Percentiles rank a stretch among this genome's conserved stretches.
These are phyloP conservation scores for Magnolia kwangsiensis DNA, from an alignment of 164 flowering plant genomes.

Conservation along the genomic window DNA sequence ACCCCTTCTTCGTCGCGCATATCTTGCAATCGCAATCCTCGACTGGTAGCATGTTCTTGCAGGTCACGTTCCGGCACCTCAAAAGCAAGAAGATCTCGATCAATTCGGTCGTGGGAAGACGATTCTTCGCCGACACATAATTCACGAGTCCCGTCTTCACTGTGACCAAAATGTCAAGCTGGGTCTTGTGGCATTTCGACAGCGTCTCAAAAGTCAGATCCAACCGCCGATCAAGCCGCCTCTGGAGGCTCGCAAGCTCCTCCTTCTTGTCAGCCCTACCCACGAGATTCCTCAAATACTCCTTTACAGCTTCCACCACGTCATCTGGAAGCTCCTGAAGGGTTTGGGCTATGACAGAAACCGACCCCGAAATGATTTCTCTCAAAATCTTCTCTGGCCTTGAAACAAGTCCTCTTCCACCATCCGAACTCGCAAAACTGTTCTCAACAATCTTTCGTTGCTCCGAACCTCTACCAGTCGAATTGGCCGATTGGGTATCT, in stretches of 20 bases:
- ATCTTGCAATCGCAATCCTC: conserved; percentile 97
- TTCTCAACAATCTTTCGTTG: conserved; percentile 22
- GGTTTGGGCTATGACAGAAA: conserved; percentile 45
- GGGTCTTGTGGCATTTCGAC: conserved; percentile 54
- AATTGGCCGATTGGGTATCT: conserved; percentile 51
- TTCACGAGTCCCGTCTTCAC: conserved; percentile 56
- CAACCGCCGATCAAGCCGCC: conserved; percentile 59
- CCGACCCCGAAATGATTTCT: conserved; percentile 62
- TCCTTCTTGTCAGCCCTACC: conserved; percentile 50
- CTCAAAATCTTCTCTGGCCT: conserved; percentile 62
- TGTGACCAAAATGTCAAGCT: conserved; percentile 69
- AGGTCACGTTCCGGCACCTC: conserved; percentile 71
- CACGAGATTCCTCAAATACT: conserved; percentile 54
- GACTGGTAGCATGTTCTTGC: conserved; percentile 67
- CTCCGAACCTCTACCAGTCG: conserved; percentile 53
- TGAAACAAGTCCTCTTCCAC: conserved; percentile 26
- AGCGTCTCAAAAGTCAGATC: conserved; percentile 72
- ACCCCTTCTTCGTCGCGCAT: conserved; percentile 78
- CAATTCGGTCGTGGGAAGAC: conserved; percentile 46
- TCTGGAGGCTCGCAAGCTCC: conserved; percentile 55
- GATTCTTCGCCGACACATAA: conserved; percentile 42
- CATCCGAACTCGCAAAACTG: conserved; percentile 49
- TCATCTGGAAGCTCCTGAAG: conserved; percentile 62
- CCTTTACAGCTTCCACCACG: conserved; percentile 50
- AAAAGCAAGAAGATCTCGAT: conserved; percentile 68